Evolutionary conservation across 208 protist genomes (phyloP).

Genomic region (Naegleria lovaniensis): DNA sequence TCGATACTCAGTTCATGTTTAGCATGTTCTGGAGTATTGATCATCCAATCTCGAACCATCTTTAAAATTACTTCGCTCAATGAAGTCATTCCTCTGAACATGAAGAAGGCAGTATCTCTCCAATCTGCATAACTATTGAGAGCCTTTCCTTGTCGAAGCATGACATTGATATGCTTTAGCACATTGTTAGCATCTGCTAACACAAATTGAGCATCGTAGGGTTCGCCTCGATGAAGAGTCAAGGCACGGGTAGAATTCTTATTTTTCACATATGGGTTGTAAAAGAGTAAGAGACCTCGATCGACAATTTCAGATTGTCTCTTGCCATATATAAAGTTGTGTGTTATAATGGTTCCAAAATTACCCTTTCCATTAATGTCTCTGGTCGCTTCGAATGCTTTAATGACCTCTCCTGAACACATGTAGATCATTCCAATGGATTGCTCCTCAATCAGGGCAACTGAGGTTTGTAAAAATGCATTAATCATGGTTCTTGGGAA

Average conservation of each 20-base stretch:
- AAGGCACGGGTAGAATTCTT: background rate
- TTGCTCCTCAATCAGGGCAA: background rate
- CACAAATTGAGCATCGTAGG: background rate
- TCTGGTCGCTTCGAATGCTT: background rate
- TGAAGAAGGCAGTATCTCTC: background rate
- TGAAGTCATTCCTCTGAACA: background rate
- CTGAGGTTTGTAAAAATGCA: background rate
- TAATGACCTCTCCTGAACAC: background rate
- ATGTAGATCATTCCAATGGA: background rate
- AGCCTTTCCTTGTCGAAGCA: background rate
- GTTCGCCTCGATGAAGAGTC: background rate
- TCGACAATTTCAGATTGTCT: background rate
- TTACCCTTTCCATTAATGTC: background rate
- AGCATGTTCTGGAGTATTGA: background rate
- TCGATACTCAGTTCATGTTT: background rate
- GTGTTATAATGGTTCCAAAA: background rate
- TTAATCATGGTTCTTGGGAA: background rate
- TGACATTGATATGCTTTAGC: background rate
- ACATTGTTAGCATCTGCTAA: background rate
- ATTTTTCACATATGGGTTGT: background rate
- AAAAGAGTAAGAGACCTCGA: background rate
- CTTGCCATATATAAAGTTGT: constrained; percentile 1
- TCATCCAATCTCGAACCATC: background rate
- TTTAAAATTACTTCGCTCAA: background rate
- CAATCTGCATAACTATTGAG: background rate